Evolutionary conservation across 164 flowering plant species (phyloP), one percentile per base, ranked within the genome.

Genomic region (Berberis vulgaris): DNA sequence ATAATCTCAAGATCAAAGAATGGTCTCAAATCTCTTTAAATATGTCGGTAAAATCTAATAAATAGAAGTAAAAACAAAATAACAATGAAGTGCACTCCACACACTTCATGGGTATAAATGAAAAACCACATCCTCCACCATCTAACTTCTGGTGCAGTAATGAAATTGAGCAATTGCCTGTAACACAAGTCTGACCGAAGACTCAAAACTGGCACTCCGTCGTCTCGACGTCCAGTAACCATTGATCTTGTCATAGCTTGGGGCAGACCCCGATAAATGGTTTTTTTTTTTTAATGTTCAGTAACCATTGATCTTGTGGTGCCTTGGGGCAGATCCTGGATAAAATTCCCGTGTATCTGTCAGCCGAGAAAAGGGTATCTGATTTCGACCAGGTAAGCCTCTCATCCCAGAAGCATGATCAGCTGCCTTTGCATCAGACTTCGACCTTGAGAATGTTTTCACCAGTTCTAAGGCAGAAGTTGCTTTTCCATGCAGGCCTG

Each of bases 301-400:
- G 58, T 75, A 75, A 26, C 78, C 75, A 57, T 75, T 75, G 70
- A 75, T 72, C 60, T 26, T 26, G 26, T 66, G 76, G 46, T 89
- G 78, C 57, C 72, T 66, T 57, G 69, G 66, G 26, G 71, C 42
- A 0, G 73, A 41, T 49, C 78, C 78, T 4, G 75, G 26, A 45
- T 75, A 63, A n/a, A 75, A 49, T 41, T 72, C 75, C 39, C 68
- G 70, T 3, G 70, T 60, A 10, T 70, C 78, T 2, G 75, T 72
- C 54, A 75, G 63, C 6, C 78, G 81, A 10, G 99, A 91, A 70
- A 91, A 94, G 8, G 96, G 96, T 44, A 87, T 57, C 63, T 79
- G 84, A 40, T 69, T 64, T 43, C 80, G 83, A 47, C 78, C 74
- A 47, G 87, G 77, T 64, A 74, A 54, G 62, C 74, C 76, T 70